Base-by-base conservation (phyloP, 2,329 filamentous ascomycete genomes). In the Colletotrichum sp. region DNA sequence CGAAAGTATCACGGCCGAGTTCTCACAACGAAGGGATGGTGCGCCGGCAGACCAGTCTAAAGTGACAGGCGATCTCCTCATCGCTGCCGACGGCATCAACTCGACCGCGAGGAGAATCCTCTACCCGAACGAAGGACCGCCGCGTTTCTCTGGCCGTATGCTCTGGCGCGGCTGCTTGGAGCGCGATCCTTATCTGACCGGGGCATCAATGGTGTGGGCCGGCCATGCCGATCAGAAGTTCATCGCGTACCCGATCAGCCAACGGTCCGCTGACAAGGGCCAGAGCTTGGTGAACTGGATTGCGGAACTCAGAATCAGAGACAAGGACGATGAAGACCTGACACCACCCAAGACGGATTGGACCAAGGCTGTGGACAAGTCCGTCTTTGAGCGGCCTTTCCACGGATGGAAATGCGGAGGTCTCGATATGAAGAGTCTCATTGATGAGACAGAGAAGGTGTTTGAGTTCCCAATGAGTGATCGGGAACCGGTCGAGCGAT, bases 401-500 rank as follows among this genome's bases (percentile, higher is more conserved):
- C 69, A 54, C 24, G 64, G 33, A 12, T 70, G 71, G 67, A 51
- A 43, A 3, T 70, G 61, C 16, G 67, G 71, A 9, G 55, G 63
- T 6, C 54, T 73, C 29, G 54, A 65, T 27, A 43, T 73, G 43
- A 66, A 66, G 27, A 62, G 34, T 8, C 68, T 73, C 29, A 66
- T 73, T 29, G 54, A 66, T 24, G 38, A 55, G 5, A 73, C 67
- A 3, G 67, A 70, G 16, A 61, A 71, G 24, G 71, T 65, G 29
- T 66, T 70, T 7, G 67, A 73, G 62, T 70, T 70, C 15, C 71
- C 71, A 24, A 77, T 77, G 67, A 70, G 73, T 31, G 73, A 77
- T 43, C 67, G 73, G 13, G 73, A 73, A 9, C 73, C 75, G 4
- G 47, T 77, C 4, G 72, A 67, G n/a, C 51, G 69, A 16, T 77